Evolutionary conservation across 768 basidiomycete genomes (phyloP).

Genomic region (Macrocybe gigantea): DNA sequence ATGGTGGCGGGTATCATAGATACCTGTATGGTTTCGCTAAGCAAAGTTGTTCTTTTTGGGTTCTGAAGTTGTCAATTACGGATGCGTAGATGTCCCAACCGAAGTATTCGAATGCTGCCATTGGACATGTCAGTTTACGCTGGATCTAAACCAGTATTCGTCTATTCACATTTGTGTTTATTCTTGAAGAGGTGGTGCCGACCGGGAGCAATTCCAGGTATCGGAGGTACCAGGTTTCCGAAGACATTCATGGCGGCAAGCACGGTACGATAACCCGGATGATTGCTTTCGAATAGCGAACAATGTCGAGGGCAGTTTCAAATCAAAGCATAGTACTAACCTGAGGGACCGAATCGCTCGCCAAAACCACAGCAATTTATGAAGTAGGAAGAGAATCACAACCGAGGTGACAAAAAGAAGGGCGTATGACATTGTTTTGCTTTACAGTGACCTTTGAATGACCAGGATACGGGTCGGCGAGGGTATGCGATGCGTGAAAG

Average conservation of each 20-base stretch:
- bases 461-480: no score
- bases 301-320: not conserved
- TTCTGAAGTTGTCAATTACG: conserved; percentile 11
- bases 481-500: no score
- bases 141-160: not conserved
- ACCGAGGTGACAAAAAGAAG: conserved; percentile 10
- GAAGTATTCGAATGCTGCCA: conserved; percentile 20
- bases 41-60: conserved; percentile 3
- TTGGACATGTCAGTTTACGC: not conserved
- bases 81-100: conserved; percentile 32
- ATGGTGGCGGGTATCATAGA: conserved; percentile 6
- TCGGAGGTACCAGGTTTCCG: conserved; percentile 20
- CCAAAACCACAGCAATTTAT: conserved; percentile 14
- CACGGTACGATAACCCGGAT: conserved; percentile 25
- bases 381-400: conserved; percentile 13
- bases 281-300: conserved; percentile 16
- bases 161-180: conserved; percentile 23
- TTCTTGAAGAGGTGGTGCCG: conserved; percentile 21
- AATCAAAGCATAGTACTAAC: conserved; percentile 11
- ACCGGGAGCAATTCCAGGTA: conserved; percentile 22
- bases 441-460: no score
- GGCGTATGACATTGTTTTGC: conserved; percentile 1
- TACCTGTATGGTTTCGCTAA: conserved; percentile 12
- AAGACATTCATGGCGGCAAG: conserved; percentile 17
- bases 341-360: conserved; percentile 20